A percentile compares a stretch with the other conserved stretches of the same genome.
Evolutionary conservation across 768 basidiomycete species (phyloP).

Genomic region (Guyanaporus albipodus): DNA sequence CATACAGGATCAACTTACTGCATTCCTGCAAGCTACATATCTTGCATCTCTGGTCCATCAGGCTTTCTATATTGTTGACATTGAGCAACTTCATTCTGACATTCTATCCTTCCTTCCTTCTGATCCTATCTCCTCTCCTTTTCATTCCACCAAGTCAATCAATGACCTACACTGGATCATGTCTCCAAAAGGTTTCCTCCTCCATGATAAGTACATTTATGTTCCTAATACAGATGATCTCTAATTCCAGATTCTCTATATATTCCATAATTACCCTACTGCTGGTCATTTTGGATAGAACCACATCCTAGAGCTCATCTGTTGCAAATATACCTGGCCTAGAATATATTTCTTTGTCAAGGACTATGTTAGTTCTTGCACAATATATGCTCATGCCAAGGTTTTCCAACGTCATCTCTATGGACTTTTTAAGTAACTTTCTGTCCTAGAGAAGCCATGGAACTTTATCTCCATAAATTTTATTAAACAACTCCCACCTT

Average conservation of each 20-base stretch:
- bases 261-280: neutral
- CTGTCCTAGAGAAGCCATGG: neutral
- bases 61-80: neutral
- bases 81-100: neutral
- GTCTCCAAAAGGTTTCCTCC: neutral
- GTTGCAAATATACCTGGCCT: neutral
- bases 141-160: neutral
- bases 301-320: neutral
- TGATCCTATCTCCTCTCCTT: neutral
- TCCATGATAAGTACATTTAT: neutral
- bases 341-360: neutral
- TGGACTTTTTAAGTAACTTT: neutral
- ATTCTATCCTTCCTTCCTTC: neutral
- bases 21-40: no score
- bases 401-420: neutral
- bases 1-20: no score
- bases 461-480: conserved; percentile 6
- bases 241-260: neutral
- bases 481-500: neutral
- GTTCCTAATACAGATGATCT: neutral
- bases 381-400: neutral
- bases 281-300: neutral
- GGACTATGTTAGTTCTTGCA: neutral
- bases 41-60: no score
- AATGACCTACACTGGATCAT: neutral